phyloP scores from a whole-genome alignment of 805 yeast genomes.

The Schwanniomyces occidentalis region DNA sequence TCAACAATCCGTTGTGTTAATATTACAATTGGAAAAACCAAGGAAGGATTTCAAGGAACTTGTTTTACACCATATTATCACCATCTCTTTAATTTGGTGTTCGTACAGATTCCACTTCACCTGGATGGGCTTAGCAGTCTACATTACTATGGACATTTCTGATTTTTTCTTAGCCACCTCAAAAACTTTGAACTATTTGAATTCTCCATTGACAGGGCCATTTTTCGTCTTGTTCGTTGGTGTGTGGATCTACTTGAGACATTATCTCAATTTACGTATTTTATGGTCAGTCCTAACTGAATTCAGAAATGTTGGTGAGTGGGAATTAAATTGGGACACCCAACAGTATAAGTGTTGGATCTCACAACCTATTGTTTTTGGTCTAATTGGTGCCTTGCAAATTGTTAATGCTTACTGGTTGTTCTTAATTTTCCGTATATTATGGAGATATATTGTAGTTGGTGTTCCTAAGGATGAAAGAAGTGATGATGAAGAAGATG shows the following conservation, averaged over 20 bases:
- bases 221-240: slow-evolving; percentile 66
- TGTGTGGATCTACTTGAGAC: slow-evolving; percentile 89
- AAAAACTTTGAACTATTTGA: slow-evolving; percentile 83
- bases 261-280: slow-evolving; percentile 75
- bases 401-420: slow-evolving; percentile 88
- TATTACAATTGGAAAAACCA: slow-evolving; percentile 88
- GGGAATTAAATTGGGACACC: slow-evolving; percentile 75
- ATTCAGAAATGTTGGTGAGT: slow-evolving; percentile 82
- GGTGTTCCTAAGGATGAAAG: slow-evolving; percentile 78
- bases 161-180: slow-evolving; percentile 86
- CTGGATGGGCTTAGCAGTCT: slow-evolving; percentile 90
- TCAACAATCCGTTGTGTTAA: slow-evolving; percentile 85
- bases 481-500: slow-evolving; percentile 78
- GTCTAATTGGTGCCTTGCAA: slow-evolving; percentile 76
- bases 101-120: slow-evolving; percentile 95
- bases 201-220: slow-evolving; percentile 61
- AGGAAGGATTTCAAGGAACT: slow-evolving; percentile 91
- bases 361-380: slow-evolving; percentile 86
- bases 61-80: slow-evolving; percentile 89
- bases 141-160: slow-evolving; percentile 93
- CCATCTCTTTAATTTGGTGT: slow-evolving; percentile 80
- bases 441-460: slow-evolving; percentile 59
- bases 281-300: slow-evolving; percentile 85
- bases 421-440: slow-evolving; percentile 73
- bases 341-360: slow-evolving; percentile 97